Evolutionary conservation across 805 yeast species (phyloP).

Genomic region (Cyberlindnera subsufficiens): DNA sequence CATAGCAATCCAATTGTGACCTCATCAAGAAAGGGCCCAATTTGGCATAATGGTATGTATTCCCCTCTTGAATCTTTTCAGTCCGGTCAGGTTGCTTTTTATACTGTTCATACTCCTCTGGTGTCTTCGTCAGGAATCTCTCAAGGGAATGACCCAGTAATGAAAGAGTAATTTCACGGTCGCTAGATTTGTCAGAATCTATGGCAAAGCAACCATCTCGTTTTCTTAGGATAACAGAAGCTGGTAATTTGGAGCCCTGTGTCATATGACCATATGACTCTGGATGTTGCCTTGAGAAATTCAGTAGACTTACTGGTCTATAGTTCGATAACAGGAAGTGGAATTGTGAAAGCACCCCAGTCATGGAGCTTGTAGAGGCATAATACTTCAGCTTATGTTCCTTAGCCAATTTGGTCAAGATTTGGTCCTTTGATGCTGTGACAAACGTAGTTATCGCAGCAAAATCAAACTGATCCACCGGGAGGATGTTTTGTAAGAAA

Average conservation of each 20-base stretch:
- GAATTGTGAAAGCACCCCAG: slow-evolving; percentile 65
- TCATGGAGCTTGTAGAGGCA: slow-evolving; percentile 88
- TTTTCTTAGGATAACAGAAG: slow-evolving; percentile 50
- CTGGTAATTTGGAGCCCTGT: slow-evolving; percentile 43
- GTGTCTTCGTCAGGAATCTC: slow-evolving; percentile 58
- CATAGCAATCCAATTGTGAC: slow-evolving; percentile 86
- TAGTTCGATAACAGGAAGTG: slow-evolving; percentile 65
- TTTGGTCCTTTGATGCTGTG: slow-evolving; percentile 61
- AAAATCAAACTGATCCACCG: slow-evolving; percentile 62
- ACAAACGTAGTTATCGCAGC: slow-evolving; percentile 49
- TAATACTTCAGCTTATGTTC: slow-evolving; percentile 34
- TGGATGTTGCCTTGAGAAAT: slow-evolving; percentile 40
- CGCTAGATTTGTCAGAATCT: slow-evolving; percentile 63
- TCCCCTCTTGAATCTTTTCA: slow-evolving; percentile 16
- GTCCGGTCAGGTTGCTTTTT: slow-evolving; percentile 8
- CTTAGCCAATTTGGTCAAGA: slow-evolving; percentile 43
- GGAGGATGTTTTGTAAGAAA: slow-evolving; percentile 50
- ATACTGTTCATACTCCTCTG: slow-evolving; percentile 41
- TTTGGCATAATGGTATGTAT: slow-evolving; percentile 67
- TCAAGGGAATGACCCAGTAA: slow-evolving; percentile 79
- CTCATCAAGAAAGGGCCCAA: slow-evolving; percentile 70
- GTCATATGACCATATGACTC: slow-evolving; percentile 32
- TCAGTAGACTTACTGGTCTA: slow-evolving; percentile 44
- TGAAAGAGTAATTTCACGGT: slow-evolving; percentile 62
- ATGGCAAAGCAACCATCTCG: slow-evolving; percentile 46